Evolutionary conservation across 331 rosid genomes (phyloP), one percentile per base, ranked within the genome.

Genomic region (Prunus yedoensis): DNA sequence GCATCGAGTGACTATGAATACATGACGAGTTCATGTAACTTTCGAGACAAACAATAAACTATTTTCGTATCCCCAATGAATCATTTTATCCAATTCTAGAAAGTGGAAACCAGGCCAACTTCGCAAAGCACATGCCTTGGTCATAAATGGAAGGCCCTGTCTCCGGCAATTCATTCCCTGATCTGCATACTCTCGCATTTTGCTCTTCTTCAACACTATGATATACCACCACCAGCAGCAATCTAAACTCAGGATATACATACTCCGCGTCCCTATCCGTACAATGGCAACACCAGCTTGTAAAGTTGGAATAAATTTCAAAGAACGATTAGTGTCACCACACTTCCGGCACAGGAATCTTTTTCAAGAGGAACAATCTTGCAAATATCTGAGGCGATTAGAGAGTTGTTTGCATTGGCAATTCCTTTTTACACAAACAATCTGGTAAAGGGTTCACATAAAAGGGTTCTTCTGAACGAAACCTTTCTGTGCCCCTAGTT

Each of bases 391-490:
- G 71, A 66, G 73, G 54, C 77, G 74, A 79, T 28, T 78, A 67
- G 63, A 35, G 87, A 77, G 53, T 70, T 54, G 70, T 81, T 84
- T 50, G 28, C 67, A 69, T 83, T 8, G 81, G 73, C 21, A 83
- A 75, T 79, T 78, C 88, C 58, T 78, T 85, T 75, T 66, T 90
- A 84, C 99, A 92, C 71, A 95, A 75, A 86, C 99, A 95, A 78
- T 87, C 99, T 0, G 99, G 98, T 75, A 87, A 84, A 68, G 99
- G 96, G 73, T 95, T 92, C 23, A 92, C 88, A 46, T 92, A 95
- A 83, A 90, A 95, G 15, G 98, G 83, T 81, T 95, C 98, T 86
- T 95, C 99, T 30, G 96, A 92, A 2, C 99, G 97, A 85, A 95
- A 92, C 67, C 99, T 92, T 68, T 95, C 97, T 74, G 78, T 80